Percentiles rank a stretch among this genome's conserved stretches.
Conservation (phyloP, 176 grass and related monocot species). For the Guadua angustifolia region DNA sequence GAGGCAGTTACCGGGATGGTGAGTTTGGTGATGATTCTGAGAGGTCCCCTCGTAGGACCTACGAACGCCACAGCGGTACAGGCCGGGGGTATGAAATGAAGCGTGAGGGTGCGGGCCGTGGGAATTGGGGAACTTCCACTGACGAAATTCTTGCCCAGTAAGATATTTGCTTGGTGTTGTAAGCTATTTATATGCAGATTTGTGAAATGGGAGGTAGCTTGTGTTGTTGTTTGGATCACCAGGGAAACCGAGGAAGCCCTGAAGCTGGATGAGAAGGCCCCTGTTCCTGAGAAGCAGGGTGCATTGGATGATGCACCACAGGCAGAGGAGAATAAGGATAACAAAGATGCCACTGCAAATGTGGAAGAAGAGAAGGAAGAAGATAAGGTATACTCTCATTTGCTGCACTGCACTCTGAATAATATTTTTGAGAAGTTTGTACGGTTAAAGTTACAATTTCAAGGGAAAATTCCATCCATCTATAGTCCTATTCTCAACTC, state of each 20-base stretch:
- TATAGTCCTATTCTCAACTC: neutral
- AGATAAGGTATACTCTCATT: slow-evolving; percentile 61
- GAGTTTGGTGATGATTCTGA: slow-evolving; percentile 64
- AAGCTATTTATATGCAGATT: neutral
- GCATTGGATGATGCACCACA: slow-evolving; percentile 47
- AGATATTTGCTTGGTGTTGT: slow-evolving; percentile 2
- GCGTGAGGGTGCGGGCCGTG: slow-evolving; percentile 74
- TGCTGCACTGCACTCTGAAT: neutral
- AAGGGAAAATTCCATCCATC: neutral
- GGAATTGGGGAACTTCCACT: slow-evolving; percentile 85
- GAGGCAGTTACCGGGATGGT: slow-evolving; percentile 60
- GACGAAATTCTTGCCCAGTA: slow-evolving; percentile 67
- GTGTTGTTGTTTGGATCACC: slow-evolving; percentile 21
- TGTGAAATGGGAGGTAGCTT: slow-evolving; percentile 4
- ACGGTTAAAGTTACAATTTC: neutral
- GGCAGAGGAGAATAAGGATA: slow-evolving; percentile 53
- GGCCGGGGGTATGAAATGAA: slow-evolving; percentile 80
- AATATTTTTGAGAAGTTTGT: neutral
- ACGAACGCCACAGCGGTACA: slow-evolving; percentile 83
- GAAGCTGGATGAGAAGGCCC: slow-evolving; percentile 62
- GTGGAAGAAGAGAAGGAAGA: slow-evolving; percentile 84
- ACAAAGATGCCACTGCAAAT: slow-evolving; percentile 54
- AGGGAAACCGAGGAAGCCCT: slow-evolving; percentile 72
- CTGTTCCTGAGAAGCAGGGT: slow-evolving; percentile 63
- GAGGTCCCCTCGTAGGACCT: slow-evolving; percentile 61